Evolutionary conservation across 2,329 filamentous ascomycete genomes (phyloP).

Genomic region (Phialemonium atrogriseum): DNA sequence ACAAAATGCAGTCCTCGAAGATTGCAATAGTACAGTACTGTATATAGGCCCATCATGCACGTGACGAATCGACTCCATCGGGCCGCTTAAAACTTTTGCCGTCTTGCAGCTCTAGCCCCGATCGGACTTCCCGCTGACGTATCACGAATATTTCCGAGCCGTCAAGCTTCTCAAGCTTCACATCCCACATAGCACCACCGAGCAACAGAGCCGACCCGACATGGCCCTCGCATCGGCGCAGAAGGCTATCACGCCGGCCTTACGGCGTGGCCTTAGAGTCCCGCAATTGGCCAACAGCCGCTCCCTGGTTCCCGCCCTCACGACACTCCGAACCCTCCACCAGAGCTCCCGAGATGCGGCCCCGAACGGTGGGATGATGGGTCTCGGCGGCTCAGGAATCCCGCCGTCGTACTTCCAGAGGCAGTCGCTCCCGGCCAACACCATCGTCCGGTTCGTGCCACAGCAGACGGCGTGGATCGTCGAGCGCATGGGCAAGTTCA

Average conservation of each 20-base stretch:
- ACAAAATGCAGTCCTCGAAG: too few species aligned
- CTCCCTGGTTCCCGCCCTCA: background rate
- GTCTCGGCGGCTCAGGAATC: slow-evolving; percentile 21
- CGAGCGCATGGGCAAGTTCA: slow-evolving; percentile 98
- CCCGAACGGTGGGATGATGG: slow-evolving; percentile 13
- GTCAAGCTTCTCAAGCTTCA: slow-evolving; percentile 1
- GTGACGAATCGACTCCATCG: too few species aligned
- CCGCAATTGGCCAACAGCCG: background rate
- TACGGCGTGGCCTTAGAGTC: slow-evolving; percentile 9
- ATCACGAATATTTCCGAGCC: slow-evolving; percentile 1
- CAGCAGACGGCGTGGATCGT: slow-evolving; percentile 99
- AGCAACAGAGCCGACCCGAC: slow-evolving; percentile 1
- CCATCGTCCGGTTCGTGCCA: slow-evolving; percentile 92
- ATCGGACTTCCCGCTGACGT: too few species aligned
- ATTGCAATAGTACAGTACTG: too few species aligned
- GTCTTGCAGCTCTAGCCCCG: too few species aligned
- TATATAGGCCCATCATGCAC: too few species aligned
- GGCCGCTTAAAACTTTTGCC: too few species aligned
- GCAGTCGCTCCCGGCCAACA: slow-evolving; percentile 76
- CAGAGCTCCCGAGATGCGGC: slow-evolving; percentile 12
- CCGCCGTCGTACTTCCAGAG: slow-evolving; percentile 76
- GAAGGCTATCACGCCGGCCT: slow-evolving; percentile 13
- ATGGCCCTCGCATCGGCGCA: slow-evolving; percentile 19
- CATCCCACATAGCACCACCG: background rate
- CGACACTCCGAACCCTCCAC: slow-evolving; percentile 12